Conservation (phyloP, 1,284 basidiomycete species). For the Pseudozyma sp. region DNA sequence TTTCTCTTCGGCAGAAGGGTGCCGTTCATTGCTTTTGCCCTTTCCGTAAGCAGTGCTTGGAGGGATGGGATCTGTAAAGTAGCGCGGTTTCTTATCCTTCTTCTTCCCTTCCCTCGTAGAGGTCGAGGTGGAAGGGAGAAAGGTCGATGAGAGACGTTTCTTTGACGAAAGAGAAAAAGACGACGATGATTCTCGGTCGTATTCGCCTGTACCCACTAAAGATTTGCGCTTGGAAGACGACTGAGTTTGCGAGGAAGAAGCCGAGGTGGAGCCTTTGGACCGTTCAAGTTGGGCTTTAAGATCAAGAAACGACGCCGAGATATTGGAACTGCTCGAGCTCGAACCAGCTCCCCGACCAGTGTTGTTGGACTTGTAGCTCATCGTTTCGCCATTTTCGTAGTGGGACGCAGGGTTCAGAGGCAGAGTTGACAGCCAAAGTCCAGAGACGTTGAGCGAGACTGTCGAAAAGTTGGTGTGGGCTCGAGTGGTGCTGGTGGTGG, state of each 20-base stretch:
- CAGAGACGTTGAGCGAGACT: background rate
- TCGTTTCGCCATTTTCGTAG: background rate
- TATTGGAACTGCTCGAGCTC: conserved; percentile 5
- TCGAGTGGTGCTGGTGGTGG: background rate
- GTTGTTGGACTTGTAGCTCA: background rate
- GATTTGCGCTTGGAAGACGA: conserved; percentile 16
- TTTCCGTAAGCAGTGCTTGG: background rate
- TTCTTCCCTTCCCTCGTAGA: no score
- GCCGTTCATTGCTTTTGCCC: background rate
- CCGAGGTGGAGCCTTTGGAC: conserved; percentile 16
- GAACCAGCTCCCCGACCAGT: background rate
- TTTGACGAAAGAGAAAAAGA: no score
- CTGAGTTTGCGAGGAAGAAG: background rate
- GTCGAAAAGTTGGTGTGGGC: background rate
- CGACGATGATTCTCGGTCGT: no score
- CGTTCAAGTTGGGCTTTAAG: conserved; percentile 54
- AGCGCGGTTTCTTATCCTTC: background rate
- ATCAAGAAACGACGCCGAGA: conserved; percentile 40
- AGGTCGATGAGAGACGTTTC: conserved; percentile 16
- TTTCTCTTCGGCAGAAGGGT: background rate
- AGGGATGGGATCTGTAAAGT: background rate
- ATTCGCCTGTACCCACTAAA: no score
- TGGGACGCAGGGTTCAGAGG: background rate
- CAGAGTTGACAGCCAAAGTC: no score
- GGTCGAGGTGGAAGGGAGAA: conserved; percentile 6